Base-by-base conservation (phyloP, 495 filamentous ascomycete species). In the Podospora tetraspora region DNA sequence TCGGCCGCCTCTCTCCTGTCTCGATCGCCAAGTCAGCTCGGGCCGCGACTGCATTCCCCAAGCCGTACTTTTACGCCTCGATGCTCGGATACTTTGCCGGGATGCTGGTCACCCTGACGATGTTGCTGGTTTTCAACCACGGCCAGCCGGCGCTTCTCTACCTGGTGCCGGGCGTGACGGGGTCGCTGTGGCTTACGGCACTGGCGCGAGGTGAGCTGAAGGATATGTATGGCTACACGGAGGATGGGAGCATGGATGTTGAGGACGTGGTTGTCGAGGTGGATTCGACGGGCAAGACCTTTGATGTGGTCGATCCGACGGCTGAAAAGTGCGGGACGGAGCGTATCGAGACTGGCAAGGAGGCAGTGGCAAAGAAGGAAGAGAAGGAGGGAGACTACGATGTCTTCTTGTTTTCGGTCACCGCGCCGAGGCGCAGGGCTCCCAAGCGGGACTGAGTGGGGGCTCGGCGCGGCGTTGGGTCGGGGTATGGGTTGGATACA, bases 141-240 rank as follows among this genome's bases (percentile, higher is more conserved):
- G 91, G 91, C 11, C 95, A 99, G 71, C 95, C 95, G 0, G 95
- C 95, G 12, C 84, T 99, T 57, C 80, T 99, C 9, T 99, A 99
- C 73, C 87, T 99, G 16, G 96, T 98, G 3, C 95, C 95, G 0
- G 88, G 91, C 2, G 93, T 97, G 3, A 75, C 97, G 12, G 81
- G 83, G 12, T 83, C 88, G 2, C 71, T 96, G 11, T 97, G 92
- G 92, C 78, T 87, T n/a, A 94, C 90, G n/a, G 95, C 90, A 6
- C 68, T 88, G 2, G 68, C 84, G 12, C 86, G 88, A 56, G 88
- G 91, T 3, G 93, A 97, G 70, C 30, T 92, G 12, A 79, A 75
- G 27, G 76, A 86, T 27, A 90, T 98, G 88, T 96, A 90, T 90
- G 80, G 81, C 5, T 99, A 93, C 72, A 91, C 86, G 7, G 95